Base-by-base conservation (phyloP, 2,329 filamentous ascomycete genomes). In the Knoxdaviesia capensis region DNA sequence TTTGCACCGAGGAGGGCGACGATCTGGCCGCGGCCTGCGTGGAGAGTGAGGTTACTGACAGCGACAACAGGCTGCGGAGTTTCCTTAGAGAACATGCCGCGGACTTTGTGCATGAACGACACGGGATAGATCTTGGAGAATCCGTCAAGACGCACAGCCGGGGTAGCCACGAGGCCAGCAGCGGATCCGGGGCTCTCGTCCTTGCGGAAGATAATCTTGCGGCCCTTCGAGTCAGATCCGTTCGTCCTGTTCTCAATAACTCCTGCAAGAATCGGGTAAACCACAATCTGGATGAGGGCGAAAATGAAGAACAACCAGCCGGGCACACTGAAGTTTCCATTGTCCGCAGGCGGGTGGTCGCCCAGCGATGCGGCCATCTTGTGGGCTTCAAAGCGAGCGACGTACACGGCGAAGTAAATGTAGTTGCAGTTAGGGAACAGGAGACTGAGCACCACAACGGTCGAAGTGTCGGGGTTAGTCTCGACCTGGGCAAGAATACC, bases 401-500 rank as follows among this genome's bases (percentile, higher is more conserved):
- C 70, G 47, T 78, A 71, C 11, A 81, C 74, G 42, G 77, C 68
- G 53, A 88, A 90, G 55, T 78, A 86, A 9, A 88, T 80, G 53
- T 85, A 94, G 51, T 85, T 87, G 65, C 87, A 92, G 0, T 87
- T 82, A 0, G 84, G 73, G 54, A 94, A 94, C 0, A 94, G 57
- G 9, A 92, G 54, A 46, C 79, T 79, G 8, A 93, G 64, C 4
- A 83, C 62, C 5, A 71, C 68, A 3, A 88, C 80, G 1, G 74
- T 67, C 1, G 62, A 74, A 1, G 77, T 81, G 6, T 60, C 63
- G 4, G 74, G 73, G 1, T 65, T 66, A 0, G 69, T 74, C 11
- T 83, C 63, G 10, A 84, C 74, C 57, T 94, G 87, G 0, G 85
- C 78, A 28, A 94, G 64, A 49, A 94, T 81, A 10, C 80, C 86